A percentile compares a stretch with the other conserved stretches of the same genome.
These are phyloP conservation scores for Ballota nigra DNA, from an alignment of 257 asterid species.

Conservation along the genomic window DNA sequence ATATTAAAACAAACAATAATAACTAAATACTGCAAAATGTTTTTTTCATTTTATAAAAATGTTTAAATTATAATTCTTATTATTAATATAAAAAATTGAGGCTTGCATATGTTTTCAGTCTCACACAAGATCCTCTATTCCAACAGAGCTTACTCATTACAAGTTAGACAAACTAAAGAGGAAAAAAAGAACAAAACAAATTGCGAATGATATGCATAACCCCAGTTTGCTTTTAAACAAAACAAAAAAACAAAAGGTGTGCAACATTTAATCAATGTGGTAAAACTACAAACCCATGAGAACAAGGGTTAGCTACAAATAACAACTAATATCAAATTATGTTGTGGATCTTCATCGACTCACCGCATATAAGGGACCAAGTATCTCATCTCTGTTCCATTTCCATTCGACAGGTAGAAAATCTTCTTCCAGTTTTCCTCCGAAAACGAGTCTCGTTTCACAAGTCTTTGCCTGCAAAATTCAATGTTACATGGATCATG, in stretches of 20 bases:
- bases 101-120: no score
- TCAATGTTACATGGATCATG: background rate
- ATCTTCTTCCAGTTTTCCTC: slow-evolving; percentile 97
- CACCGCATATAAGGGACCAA: slow-evolving; percentile 85
- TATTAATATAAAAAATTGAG: no score
- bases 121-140: no score
- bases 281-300: background rate
- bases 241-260: background rate
- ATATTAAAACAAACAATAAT: no score
- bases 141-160: no score
- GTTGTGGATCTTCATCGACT: slow-evolving; percentile 17
- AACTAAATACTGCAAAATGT: no score
- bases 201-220: background rate
- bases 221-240: no score
- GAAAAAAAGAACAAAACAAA: no score
- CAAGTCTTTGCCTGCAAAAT: slow-evolving; percentile 78
- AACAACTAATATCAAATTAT: background rate
- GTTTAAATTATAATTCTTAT: no score
- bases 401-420: slow-evolving; percentile 82
- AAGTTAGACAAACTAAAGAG: no score
- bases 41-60: no score
- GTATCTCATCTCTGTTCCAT: slow-evolving; percentile 88
- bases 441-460: slow-evolving; percentile 67
- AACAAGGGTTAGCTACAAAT: background rate
- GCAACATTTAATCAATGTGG: background rate